Evolutionary conservation across 2,329 filamentous ascomycete genomes (phyloP).

Genomic region (Colletotrichum karsti): DNA sequence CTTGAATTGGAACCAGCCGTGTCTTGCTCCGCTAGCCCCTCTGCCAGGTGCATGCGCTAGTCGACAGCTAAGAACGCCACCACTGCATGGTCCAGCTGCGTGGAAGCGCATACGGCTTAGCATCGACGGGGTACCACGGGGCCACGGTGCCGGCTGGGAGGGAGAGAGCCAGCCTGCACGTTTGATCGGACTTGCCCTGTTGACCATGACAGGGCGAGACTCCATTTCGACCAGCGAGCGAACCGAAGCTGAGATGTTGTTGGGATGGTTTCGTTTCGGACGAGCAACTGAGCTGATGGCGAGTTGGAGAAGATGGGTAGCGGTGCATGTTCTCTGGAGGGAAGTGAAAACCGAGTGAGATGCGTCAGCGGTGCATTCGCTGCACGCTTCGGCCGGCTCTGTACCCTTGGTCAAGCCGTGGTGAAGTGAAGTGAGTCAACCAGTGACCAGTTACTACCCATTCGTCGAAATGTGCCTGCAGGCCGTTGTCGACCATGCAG

Average conservation of each 20-base stretch:
- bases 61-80: constrained; percentile 17
- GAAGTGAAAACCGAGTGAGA: not conserved
- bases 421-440: not conserved
- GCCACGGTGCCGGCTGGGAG: constrained; percentile 14
- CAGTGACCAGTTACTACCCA: not conserved
- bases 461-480: not conserved
- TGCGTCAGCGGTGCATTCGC: constrained; percentile 18
- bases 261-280: constrained; percentile 4
- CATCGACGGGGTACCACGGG: constrained; percentile 1
- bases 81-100: constrained; percentile 26
- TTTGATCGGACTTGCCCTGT: constrained; percentile 2
- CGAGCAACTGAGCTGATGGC: not conserved
- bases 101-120: constrained; percentile 26
- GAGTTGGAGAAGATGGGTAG: not conserved
- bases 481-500: constrained; percentile 10
- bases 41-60: constrained; percentile 23
- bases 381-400: constrained; percentile 26
- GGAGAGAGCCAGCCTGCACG: not conserved
- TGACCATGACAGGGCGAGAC: constrained; percentile 2
- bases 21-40: constrained; percentile 17
- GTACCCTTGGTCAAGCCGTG: not conserved
- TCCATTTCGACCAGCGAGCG: constrained; percentile 3
- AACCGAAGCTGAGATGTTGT: not conserved
- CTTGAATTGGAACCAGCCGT: constrained; percentile 12
- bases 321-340: not conserved